Evolutionary conservation across 164 flowering plant species (phyloP).

Genomic region (Vitis cinerea): DNA sequence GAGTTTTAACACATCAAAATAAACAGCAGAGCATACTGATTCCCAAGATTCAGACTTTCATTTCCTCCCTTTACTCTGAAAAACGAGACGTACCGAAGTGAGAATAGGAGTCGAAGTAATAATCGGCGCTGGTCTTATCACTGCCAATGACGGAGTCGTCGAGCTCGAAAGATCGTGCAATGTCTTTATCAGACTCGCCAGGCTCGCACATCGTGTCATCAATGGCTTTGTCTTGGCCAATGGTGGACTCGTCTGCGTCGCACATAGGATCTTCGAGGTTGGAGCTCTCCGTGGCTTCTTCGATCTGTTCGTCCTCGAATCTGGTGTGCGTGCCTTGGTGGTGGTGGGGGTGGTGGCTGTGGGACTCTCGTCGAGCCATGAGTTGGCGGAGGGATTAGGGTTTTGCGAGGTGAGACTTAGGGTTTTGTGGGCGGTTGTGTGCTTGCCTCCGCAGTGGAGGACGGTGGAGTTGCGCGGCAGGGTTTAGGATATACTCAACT

Average conservation of each 20-base stretch:
- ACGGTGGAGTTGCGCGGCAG: neutral
- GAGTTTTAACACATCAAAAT: too few relatives aligned
- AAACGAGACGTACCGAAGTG: conserved; percentile 69
- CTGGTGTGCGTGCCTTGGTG: conserved; percentile 10
- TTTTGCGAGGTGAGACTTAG: conserved; percentile 9
- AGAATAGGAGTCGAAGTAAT: conserved; percentile 99
- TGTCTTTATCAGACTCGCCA: conserved; percentile 7
- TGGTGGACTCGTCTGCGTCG: too few relatives aligned
- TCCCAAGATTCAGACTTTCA: too few relatives aligned
- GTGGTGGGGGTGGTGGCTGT: conserved; percentile 6
- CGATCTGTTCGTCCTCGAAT: conserved; percentile 17
- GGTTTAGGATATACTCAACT: too few relatives aligned
- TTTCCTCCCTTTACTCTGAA: too few relatives aligned
- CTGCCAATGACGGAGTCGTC: conserved; percentile 31
- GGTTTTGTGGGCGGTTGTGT: conserved; percentile 5
- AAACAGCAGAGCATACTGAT: too few relatives aligned
- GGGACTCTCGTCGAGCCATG: conserved; percentile 43
- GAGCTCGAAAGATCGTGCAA: conserved; percentile 19
- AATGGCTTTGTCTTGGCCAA: conserved; percentile 24
- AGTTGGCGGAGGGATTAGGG: conserved; percentile 18
- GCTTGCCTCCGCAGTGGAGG: conserved; percentile 1
- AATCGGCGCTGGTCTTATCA: conserved; percentile 93
- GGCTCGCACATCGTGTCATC: conserved; percentile 39
- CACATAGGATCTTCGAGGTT: too few relatives aligned
- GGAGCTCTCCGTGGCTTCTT: neutral